Base-by-base conservation (phyloP, 2,329 filamentous ascomycete genomes). In the Falciphora oryzae region DNA sequence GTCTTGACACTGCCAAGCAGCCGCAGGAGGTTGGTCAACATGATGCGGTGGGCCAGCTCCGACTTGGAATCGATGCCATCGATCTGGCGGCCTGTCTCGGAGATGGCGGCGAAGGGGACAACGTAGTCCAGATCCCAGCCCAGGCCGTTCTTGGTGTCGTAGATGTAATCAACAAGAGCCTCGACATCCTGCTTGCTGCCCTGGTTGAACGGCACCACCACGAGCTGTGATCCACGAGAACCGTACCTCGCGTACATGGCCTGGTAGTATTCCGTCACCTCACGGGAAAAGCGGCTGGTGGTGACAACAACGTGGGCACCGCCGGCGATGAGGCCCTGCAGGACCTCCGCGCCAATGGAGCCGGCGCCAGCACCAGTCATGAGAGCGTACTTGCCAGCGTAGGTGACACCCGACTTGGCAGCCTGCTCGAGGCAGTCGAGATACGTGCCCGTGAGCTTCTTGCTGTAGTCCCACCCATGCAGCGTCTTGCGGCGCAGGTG, bases 181-280 rank as follows among this genome's bases (percentile, higher is more conserved):
- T 98, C 92, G 50, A 97, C 91, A 75, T 99, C 95, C 77, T 98
- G 94, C 81, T 97, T 96, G 82, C 94, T 98, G 68, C 94, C 95
- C 77, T 97, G 93, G 79, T 99, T 99, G 86, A 99, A 99, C 62
- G 96, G 95, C 64, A 98, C 96, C 64, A 99, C 95, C 57, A 99
- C 92, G 65, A 99, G 89, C 80, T 98, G 93, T 65, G 95, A 98
- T 69, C 95, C 95, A 69, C 92, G 91, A 67, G 92, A 92, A 73
- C 95, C 95, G 73, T 91, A 97, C 67, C 93, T 91, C 68, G 93
- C 91, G 78, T 99, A 99, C 91, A 99, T 98, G 65, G 92, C 89
- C 79, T 99, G 95, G 80, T 99, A 99, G 81, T 98, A 99, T 80
- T 99, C 95, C 7, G 95, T 99, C 65, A 99, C 95, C 77, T 97